Base-by-base conservation (phyloP, 1,284 basidiomycete genomes). In the Exsudoporus floridanus region DNA sequence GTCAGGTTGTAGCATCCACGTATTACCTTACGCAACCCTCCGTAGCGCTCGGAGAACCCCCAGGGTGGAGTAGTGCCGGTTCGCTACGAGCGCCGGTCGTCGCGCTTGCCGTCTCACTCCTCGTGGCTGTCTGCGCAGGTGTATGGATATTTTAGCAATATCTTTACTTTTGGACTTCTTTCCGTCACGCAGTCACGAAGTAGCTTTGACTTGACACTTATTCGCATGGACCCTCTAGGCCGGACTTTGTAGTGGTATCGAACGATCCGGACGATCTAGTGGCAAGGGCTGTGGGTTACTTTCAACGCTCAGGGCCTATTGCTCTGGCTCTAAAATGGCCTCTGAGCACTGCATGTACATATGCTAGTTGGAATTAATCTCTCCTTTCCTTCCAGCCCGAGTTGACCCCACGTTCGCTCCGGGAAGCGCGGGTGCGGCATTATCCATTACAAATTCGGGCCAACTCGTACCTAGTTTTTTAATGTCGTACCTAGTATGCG, bases 41-140 rank as follows among this genome's bases (percentile, higher is more conserved):
- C n/a, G 70, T 77, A 5, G 70, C 72, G 7, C 70, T 84, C 10
- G 83, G 83, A 8, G 58, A 76, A 10, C 80, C 81, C 23, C 79
- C 82, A 14, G 77, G 71, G 7, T 63, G 54, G 63, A 72, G 43
- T 44, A 54, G 61, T 30, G 46, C 57, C 12, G 18, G 21, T 40
- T 40, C 42, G 9, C 18, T 49, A 25, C 59, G 49, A 28, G 33
- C 40, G 36, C 49, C 66, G 2, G 38, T 50, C n/a, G 14, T 36
- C 45, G 51, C n/a, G 12, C 35, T 63, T 37, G 50, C 52, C 12
- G 21, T 43, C 2, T 52, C 65, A 13, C n/a, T 67, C 6, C 7
- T 67, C 23, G 33, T 4, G 13, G 57, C 42, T 13, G 23, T 55
- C 19, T 62, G 48, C 14, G 46, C 56, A 2, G 48, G 47, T 7